phyloP scores from a whole-genome alignment of 306 rosid species.

The Clitoria ternatea region DNA sequence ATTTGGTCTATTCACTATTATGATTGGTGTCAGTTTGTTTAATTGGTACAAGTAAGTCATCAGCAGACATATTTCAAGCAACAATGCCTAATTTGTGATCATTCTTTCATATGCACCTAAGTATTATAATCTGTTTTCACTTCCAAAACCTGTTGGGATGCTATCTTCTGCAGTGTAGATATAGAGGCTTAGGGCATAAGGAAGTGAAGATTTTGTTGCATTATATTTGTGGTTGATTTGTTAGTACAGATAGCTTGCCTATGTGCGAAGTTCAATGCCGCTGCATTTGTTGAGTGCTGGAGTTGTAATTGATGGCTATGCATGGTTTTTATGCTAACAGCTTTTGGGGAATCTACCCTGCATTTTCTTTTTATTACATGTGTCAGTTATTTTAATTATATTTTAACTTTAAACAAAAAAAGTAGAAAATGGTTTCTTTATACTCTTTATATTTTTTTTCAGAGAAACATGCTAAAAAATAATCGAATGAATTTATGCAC shows the following conservation, averaged over 20 bases:
- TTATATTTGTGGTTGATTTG: neutral
- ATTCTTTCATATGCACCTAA: neutral
- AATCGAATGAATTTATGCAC: neutral
- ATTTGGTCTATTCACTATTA: slow-evolving; percentile 70
- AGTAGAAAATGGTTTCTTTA: neutral
- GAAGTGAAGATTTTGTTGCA: neutral
- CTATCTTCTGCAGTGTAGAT: neutral
- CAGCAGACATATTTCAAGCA: neutral
- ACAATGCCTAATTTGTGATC: neutral
- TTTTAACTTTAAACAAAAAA: neutral
- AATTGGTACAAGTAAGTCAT: slow-evolving; percentile 96
- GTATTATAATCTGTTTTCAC: neutral
- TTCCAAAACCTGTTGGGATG: neutral
- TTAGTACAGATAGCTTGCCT: neutral
- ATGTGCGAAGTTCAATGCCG: neutral
- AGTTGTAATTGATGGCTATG: neutral
- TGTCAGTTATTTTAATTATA: neutral
- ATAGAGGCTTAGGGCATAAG: neutral
- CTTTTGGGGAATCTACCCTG: neutral
- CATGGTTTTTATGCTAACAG: neutral
- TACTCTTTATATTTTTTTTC: neutral
- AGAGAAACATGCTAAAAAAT: neutral
- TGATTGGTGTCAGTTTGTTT: slow-evolving; percentile 89
- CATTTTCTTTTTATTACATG: neutral
- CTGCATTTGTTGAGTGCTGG: neutral